phyloP scores from a whole-genome alignment of 1,284 basidiomycete genomes.

The Pterula multifida region DNA sequence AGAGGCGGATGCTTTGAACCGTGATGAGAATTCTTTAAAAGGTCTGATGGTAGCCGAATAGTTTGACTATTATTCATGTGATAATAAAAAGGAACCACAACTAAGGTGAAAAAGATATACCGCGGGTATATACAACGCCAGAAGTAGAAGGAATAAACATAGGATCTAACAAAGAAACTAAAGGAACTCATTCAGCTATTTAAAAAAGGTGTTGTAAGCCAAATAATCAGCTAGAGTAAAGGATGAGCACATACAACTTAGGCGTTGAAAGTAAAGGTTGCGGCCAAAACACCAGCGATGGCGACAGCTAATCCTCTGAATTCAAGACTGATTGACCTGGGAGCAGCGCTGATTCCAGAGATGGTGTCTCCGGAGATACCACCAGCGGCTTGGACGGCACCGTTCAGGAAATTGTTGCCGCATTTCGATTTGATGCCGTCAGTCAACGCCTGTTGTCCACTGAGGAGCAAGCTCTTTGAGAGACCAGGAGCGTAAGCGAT shows the following conservation, averaged over 20 bases:
- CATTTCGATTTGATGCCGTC: slow-evolving; percentile 43
- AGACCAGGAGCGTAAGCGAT: slow-evolving; percentile 69
- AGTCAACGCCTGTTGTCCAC: slow-evolving; percentile 58
- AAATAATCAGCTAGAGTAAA: neutral
- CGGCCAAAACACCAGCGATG: neutral
- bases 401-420: slow-evolving; percentile 48
- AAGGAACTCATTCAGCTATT: neutral
- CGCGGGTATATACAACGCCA: neutral
- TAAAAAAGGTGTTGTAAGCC: neutral
- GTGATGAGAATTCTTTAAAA: too few relatives aligned
- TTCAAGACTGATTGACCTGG: neutral
- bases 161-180: neutral
- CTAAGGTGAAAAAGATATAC: neutral
- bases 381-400: slow-evolving; percentile 57
- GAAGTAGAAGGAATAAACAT: neutral
- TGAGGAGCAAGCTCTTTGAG: slow-evolving; percentile 47
- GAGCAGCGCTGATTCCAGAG: slow-evolving; percentile 2
- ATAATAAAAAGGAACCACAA: neutral
- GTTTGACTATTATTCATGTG: too few relatives aligned
- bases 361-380: slow-evolving; percentile 26
- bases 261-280: neutral
- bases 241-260: neutral
- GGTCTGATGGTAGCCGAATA: too few relatives aligned
- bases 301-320: neutral
- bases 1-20: too few relatives aligned